Evolutionary conservation across 768 basidiomycete genomes (phyloP).

Genomic region (Tylopilus rubrobrunneus): DNA sequence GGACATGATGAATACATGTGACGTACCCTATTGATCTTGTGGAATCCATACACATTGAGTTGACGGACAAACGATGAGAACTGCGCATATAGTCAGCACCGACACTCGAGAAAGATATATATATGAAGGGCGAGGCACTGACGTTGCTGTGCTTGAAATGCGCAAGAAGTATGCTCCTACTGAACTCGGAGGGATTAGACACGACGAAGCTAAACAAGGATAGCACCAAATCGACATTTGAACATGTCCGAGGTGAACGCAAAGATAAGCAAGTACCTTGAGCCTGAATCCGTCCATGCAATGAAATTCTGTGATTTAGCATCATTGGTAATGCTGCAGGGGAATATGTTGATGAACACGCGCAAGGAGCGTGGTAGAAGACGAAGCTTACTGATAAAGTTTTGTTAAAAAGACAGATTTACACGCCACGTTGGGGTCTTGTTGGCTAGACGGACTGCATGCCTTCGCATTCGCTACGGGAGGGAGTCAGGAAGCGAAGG

Average conservation of each 20-base stretch:
- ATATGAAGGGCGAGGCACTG: slow-evolving; percentile 32
- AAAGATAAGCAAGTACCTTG: slow-evolving; percentile 39
- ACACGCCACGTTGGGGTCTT: slow-evolving; percentile 53
- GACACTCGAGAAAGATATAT: slow-evolving; percentile 2
- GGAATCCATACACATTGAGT: slow-evolving; percentile 95
- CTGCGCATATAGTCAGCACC: slow-evolving; percentile 35
- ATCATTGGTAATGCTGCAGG: slow-evolving; percentile 78
- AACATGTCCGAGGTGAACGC: neutral
- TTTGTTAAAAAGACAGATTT: slow-evolving; percentile 84
- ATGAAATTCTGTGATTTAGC: slow-evolving; percentile 77
- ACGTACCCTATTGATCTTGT: slow-evolving; percentile 85
- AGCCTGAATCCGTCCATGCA: slow-evolving; percentile 77
- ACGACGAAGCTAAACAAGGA: slow-evolving; percentile 61
- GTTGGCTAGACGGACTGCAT: slow-evolving; percentile 15
- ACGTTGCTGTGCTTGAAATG: slow-evolving; percentile 93
- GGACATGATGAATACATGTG: neutral
- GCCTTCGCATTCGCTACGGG: slow-evolving; percentile 11
- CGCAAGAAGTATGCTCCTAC: slow-evolving; percentile 74
- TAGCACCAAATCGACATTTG: neutral
- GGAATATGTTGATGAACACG: neutral
- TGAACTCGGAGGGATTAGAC: slow-evolving; percentile 82
- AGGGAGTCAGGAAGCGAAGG: neutral
- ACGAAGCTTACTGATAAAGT: slow-evolving; percentile 69
- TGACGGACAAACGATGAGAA: slow-evolving; percentile 95
- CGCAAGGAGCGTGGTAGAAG: neutral